Evolutionary conservation across 495 filamentous ascomycete genomes (phyloP).

Genomic region (Friedmanniomyces endolithicus): DNA sequence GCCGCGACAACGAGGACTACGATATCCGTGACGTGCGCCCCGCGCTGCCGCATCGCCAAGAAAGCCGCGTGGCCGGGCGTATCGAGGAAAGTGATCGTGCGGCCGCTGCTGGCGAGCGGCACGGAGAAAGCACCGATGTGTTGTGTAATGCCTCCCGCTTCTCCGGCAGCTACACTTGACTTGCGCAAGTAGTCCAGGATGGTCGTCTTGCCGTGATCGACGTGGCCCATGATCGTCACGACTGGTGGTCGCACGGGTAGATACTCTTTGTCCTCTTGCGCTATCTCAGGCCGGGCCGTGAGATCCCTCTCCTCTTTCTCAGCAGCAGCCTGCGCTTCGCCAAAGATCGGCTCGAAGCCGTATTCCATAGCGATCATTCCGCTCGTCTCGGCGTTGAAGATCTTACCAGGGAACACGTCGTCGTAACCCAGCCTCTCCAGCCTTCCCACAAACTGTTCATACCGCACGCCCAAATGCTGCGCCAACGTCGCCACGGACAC

Average conservation of each 20-base stretch:
- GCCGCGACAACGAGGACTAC: slow-evolving; percentile 93
- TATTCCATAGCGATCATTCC: slow-evolving; percentile 86
- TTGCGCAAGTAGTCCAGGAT: slow-evolving; percentile 89
- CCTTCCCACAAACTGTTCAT: slow-evolving; percentile 58
- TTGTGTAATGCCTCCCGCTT: slow-evolving; percentile 96
- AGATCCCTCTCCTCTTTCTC: slow-evolving; percentile 59
- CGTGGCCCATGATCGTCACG: slow-evolving; percentile 99
- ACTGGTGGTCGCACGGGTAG: slow-evolving; percentile 75
- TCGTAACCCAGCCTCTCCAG: slow-evolving; percentile 77
- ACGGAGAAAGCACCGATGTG: slow-evolving; percentile 99
- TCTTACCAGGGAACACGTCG: slow-evolving; percentile 60
- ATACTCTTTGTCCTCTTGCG: slow-evolving; percentile 53
- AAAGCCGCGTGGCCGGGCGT: slow-evolving; percentile 96
- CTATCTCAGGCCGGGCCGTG: slow-evolving; percentile 46
- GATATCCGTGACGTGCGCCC: slow-evolving; percentile 93
- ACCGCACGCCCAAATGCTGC: slow-evolving; percentile 57
- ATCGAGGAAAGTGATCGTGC: slow-evolving; percentile 89
- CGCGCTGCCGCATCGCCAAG: slow-evolving; percentile 86
- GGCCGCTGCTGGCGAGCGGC: slow-evolving; percentile 42
- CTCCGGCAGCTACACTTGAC: slow-evolving; percentile 75
- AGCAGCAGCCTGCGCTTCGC: slow-evolving; percentile 3
- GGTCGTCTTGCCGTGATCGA: slow-evolving; percentile 98
- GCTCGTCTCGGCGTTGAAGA: slow-evolving; percentile 81
- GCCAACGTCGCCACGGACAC: slow-evolving; percentile 81
- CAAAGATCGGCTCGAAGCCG: slow-evolving; percentile 74